phyloP scores from a whole-genome alignment of 768 basidiomycete genomes.

The Piloderma croceum region DNA sequence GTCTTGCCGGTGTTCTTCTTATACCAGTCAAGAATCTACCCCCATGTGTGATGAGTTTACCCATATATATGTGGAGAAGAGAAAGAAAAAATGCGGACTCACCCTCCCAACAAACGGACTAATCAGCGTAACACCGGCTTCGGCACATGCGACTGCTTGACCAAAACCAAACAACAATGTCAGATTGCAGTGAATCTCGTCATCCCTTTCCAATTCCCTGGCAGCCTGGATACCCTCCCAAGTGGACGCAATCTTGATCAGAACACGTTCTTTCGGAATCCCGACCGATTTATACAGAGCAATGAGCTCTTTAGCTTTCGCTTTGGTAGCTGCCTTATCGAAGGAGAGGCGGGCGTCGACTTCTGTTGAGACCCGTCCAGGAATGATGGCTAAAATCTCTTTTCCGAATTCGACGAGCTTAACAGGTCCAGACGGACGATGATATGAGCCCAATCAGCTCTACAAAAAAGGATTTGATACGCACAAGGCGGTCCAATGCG shows the following conservation, averaged over 20 bases:
- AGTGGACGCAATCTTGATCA: slow-evolving; percentile 99
- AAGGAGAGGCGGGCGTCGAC: slow-evolving; percentile 98
- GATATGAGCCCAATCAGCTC: background rate
- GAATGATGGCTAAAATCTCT: slow-evolving; percentile 91
- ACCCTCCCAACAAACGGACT: slow-evolving; percentile 99
- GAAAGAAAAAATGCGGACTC: slow-evolving; percentile 29
- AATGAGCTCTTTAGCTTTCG: slow-evolving; percentile 88
- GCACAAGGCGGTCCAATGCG: slow-evolving; percentile 85
- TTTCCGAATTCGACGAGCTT: slow-evolving; percentile 97
- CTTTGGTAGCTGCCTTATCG: slow-evolving; percentile 88
- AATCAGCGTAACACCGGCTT: slow-evolving; percentile 97
- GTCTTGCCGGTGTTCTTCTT: slow-evolving; percentile 85
- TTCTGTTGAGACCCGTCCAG: slow-evolving; percentile 98
- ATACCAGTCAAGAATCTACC: slow-evolving; percentile 97
- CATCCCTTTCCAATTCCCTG: slow-evolving; percentile 86
- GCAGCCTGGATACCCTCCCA: slow-evolving; percentile 99
- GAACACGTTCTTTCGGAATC: slow-evolving; percentile 86
- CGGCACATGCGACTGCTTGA: slow-evolving; percentile 98
- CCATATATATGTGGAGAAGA: slow-evolving; percentile 13
- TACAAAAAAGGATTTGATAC: slow-evolving; percentile 19
- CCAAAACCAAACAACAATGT: slow-evolving; percentile 98
- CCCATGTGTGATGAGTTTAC: no score
- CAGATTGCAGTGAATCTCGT: slow-evolving; percentile 97
- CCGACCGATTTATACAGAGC: slow-evolving; percentile 92
- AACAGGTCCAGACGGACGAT: background rate